Evolutionary conservation across 306 rosid genomes (phyloP), one percentile per base, ranked within the genome.

Genomic region (Prunus mira): DNA sequence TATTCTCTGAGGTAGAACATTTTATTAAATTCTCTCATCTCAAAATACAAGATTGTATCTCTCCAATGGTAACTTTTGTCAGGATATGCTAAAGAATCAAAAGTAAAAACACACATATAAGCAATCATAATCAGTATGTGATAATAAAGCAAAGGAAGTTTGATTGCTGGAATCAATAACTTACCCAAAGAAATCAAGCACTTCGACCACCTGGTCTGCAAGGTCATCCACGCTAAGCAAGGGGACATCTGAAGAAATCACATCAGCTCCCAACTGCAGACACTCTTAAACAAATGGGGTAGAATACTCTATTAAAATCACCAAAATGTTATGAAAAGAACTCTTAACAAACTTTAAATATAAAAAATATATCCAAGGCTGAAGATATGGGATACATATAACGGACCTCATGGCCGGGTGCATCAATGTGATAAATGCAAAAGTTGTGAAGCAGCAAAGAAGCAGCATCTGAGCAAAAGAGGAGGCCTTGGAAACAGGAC

Each of bases 361-460:
- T 20, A 22, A 68, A 38, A 57, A 50, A 57, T 6, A 25, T 7
- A 50, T 5, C 25, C 9, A 24, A 49, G 17, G 50, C 19, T 19
- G 12, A 28, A 24, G 67, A 76, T 65, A 76, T 51, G 27, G 25
- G 63, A 66, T 69, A 30, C 49, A 15, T 46, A 76, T 84, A 68
- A 81, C 91, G 19, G 89, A 92, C 97, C 97, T 92, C 97, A 41
- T 92, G 97, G 46, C 97, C 97, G 0, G 97, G 97, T 67, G 97
- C 93, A 81, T 92, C 96, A 67, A 92, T 90, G 80, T 92, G 97
- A 85, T 92, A 92, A 82, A 92, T 83, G 75, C 97, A 92, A 78
- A 92, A 92, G 84, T 87, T 92, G 72, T 87, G 96, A 87, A 92
- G 96, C 81, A 92, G 80, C 92, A 90, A 84, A 61, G 96, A 88